Base-by-base conservation (phyloP, 495 filamentous ascomycete genomes). In the Penicillium salamii region DNA sequence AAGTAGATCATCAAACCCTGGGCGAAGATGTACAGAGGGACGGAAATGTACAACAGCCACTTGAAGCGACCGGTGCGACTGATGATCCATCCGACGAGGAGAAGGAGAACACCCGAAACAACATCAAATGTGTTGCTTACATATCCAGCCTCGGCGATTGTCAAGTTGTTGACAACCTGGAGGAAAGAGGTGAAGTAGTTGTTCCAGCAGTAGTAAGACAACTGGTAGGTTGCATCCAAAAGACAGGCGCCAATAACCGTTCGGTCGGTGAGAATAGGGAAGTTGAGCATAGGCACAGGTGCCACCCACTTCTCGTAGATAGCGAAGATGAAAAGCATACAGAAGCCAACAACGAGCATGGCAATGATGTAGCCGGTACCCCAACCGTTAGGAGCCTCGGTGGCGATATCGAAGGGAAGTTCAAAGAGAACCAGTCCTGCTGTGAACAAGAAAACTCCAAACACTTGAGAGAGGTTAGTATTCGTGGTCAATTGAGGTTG, bases 141-240 rank as follows among this genome's bases (percentile, higher is more conserved):
- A 38, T 75, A 76, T 3, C 71, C 73, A 3, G 83, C 70, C 13
- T 84, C 26, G 6, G 67, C 67, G 45, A 86, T 52, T 47, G 49
- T 68, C 7, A 84, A 64, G n/a, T 63, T 63, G 57, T 79, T 71
- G 43, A 89, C 85, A 13, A 85, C 84, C 68, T 84, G 81, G 3
- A 88, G 69, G 65, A 79, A 85, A n/a, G 79, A 85, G 47, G 60
- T 67, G 67, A 84, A 82, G 61, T 75, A 81, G 41, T 61, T 65
- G 57, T 37, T 12, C 49, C 49, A 51, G 38, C 29, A 36, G 49
- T 39, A 47, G 19, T 70, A 77, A 52, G 83, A 55, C 49, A 81
- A 80, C 14, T 84, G 59, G 5, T 60, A 60, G 21, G 61, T 84
- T 57, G 12, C 82, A 42, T 41, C 71, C 78, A 18, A 76, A 75